phyloP scores from a whole-genome alignment of 1,284 basidiomycete genomes.

The Leccinum variabile region DNA sequence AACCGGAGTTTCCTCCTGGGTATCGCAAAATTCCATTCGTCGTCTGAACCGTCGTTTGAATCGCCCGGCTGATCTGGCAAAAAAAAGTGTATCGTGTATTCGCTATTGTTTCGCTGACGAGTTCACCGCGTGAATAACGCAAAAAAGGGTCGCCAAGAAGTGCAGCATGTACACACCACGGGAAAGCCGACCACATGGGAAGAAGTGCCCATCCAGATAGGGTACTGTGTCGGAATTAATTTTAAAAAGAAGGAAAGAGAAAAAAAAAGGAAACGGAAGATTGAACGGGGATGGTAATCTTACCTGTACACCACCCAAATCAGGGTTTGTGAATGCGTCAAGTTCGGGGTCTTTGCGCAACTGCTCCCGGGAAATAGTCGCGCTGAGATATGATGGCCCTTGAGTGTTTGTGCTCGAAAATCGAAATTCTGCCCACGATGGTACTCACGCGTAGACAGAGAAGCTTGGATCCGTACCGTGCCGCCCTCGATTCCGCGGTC shows the following conservation, averaged over 20 bases:
- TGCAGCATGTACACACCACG: constrained; percentile 14
- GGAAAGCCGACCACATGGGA: constrained; percentile 31
- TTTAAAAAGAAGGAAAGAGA: not conserved
- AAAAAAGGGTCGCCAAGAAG: not conserved
- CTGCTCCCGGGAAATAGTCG: constrained; percentile 37
- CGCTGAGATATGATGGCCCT: constrained; percentile 23
- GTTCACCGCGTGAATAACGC: not conserved
- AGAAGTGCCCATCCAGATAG: constrained; percentile 39
- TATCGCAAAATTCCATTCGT: constrained; percentile 13
- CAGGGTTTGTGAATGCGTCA: constrained; percentile 20
- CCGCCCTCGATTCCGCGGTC: constrained; percentile 24
- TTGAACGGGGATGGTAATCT: not conserved
- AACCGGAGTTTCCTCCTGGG: constrained; percentile 17
- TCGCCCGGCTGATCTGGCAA: constrained; percentile 10
- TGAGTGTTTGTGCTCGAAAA: constrained; percentile 1
- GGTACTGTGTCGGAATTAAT: constrained; percentile 30
- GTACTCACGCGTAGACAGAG: constrained; percentile 22
- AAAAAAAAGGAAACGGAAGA: not conserved
- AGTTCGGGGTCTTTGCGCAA: constrained; percentile 37
- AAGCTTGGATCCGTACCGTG: constrained; percentile 29
- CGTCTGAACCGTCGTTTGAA: not conserved
- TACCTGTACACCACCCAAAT: constrained; percentile 28
- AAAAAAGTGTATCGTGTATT: constrained; percentile 22
- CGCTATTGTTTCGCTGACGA: constrained; percentile 16
- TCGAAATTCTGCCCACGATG: not conserved